These are phyloP conservation scores for Gossypium stocksii DNA, from an alignment of 345 rosid species.

Conservation along the genomic window DNA sequence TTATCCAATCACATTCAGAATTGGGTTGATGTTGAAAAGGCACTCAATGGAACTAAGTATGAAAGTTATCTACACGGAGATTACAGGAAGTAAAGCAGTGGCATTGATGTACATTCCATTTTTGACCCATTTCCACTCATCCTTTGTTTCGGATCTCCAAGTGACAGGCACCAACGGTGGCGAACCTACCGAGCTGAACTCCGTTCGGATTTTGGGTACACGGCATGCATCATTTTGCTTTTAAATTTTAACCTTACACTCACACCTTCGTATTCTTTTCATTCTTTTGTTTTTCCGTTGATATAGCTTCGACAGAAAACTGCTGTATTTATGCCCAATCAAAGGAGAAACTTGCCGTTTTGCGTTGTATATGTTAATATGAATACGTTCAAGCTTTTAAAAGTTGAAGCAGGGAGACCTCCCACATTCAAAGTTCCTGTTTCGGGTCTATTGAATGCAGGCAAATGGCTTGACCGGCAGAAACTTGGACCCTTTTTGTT, in stretches of 20 bases:
- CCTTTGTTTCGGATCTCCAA: background rate
- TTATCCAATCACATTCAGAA: conserved; percentile 63
- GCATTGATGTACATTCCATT: conserved; percentile 24
- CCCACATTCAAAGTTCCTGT: background rate
- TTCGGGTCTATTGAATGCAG: too few relatives aligned
- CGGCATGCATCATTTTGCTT: conserved; percentile 13
- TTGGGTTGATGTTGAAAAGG: conserved; percentile 65
- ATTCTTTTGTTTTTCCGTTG: conserved; percentile 31
- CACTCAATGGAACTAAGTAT: conserved; percentile 63
- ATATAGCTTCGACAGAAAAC: too few relatives aligned
- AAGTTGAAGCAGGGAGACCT: background rate
- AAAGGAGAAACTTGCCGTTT: conserved; percentile 14
- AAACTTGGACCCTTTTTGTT: background rate
- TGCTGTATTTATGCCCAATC: conserved; percentile 21
- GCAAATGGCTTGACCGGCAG: background rate
- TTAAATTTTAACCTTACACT: background rate
- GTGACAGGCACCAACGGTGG: conserved; percentile 32
- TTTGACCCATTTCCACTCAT: conserved; percentile 13
- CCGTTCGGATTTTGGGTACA: conserved; percentile 42
- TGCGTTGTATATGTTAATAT: background rate
- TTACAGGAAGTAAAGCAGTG: conserved; percentile 40
- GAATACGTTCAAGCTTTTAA: too few relatives aligned
- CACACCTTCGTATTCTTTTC: conserved; percentile 34
- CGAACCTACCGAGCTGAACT: conserved; percentile 1
- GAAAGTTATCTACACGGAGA: conserved; percentile 53